These are phyloP conservation scores for Cordyceps militaris DNA, from an alignment of 2,329 filamentous ascomycete species.

Conservation along the genomic window DNA sequence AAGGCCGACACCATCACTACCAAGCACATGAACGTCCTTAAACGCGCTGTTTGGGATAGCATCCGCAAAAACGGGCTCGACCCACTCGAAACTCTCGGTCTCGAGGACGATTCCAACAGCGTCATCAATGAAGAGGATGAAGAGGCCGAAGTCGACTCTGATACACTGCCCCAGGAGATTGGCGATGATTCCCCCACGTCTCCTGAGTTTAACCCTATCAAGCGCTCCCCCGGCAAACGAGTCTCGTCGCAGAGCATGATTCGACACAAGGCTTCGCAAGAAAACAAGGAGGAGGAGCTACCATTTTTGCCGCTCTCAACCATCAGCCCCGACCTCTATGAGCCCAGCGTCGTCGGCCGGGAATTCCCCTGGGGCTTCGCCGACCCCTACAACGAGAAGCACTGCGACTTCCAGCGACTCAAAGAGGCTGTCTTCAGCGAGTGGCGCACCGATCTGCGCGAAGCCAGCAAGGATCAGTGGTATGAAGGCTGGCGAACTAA, in stretches of 20 bases:
- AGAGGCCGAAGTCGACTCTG: constrained; percentile 38
- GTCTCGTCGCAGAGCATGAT: constrained; percentile 40
- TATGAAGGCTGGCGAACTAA: constrained; percentile 91
- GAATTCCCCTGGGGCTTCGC: constrained; percentile 96
- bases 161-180: constrained; percentile 33
- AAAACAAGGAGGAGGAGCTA: constrained; percentile 43
- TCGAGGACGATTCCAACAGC: constrained; percentile 68
- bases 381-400: constrained; percentile 80
- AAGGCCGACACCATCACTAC: constrained; percentile 97
- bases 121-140: constrained; percentile 50
- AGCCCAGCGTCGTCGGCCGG: constrained; percentile 70
- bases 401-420: constrained; percentile 88
- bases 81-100: constrained; percentile 75
- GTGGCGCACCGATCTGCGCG: constrained; percentile 85
- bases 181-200: background rate
- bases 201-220: background rate
- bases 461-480: constrained; percentile 86
- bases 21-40: constrained; percentile 86
- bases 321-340: constrained; percentile 88
- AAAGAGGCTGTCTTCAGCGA: constrained; percentile 90
- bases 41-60: constrained; percentile 83
- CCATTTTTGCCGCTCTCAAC: constrained; percentile 85
- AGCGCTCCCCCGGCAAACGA: constrained; percentile 29
- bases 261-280: constrained; percentile 37
- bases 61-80: constrained; percentile 77